A percentile compares a stretch with the other conserved stretches of the same genome.
Conservation (phyloP, 2,329 filamentous ascomycete species). For the Aspergillus caelatus region DNA sequence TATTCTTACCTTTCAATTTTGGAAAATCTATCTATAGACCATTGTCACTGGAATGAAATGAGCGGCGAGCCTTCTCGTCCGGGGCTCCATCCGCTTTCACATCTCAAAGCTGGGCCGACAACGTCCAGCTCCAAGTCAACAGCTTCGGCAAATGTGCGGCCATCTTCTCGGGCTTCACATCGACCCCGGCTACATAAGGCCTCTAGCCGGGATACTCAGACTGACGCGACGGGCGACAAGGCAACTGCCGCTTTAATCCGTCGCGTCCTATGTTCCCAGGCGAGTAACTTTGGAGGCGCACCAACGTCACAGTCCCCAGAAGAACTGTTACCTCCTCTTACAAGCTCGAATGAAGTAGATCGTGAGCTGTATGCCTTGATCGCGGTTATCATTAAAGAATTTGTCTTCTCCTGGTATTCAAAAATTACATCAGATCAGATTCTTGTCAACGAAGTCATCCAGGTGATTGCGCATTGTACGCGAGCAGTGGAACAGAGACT, state of each 20-base stretch:
- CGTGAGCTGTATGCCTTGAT: slow-evolving; percentile 90
- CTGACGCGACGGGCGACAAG: slow-evolving; percentile 68
- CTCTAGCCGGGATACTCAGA: slow-evolving; percentile 40
- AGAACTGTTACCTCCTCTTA: slow-evolving; percentile 83
- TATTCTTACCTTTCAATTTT: not conserved
- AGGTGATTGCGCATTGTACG: slow-evolving; percentile 90
- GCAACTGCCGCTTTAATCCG: slow-evolving; percentile 81
- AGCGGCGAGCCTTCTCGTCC: slow-evolving; percentile 36
- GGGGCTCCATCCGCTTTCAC: slow-evolving; percentile 44
- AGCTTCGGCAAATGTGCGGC: slow-evolving; percentile 31
- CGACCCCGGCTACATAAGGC: slow-evolving; percentile 31
- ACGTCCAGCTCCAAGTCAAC: slow-evolving; percentile 40
- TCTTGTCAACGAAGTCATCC: slow-evolving; percentile 85
- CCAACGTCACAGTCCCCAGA: slow-evolving; percentile 69
- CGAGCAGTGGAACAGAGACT: slow-evolving; percentile 83
- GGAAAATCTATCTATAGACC: not conserved
- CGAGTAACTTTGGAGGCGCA: slow-evolving; percentile 44
- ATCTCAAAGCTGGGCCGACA: slow-evolving; percentile 40
- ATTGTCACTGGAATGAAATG: slow-evolving; percentile 40
- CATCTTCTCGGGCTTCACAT: slow-evolving; percentile 34
- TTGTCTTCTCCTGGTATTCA: slow-evolving; percentile 88
- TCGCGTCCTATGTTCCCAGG: slow-evolving; percentile 77
- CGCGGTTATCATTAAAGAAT: slow-evolving; percentile 85
- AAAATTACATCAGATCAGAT: slow-evolving; percentile 88
- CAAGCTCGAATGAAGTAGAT: slow-evolving; percentile 92